These are phyloP conservation scores for Macroventuria anomochaeta DNA, from an alignment of 2,329 filamentous ascomycete genomes.

Conservation along the genomic window DNA sequence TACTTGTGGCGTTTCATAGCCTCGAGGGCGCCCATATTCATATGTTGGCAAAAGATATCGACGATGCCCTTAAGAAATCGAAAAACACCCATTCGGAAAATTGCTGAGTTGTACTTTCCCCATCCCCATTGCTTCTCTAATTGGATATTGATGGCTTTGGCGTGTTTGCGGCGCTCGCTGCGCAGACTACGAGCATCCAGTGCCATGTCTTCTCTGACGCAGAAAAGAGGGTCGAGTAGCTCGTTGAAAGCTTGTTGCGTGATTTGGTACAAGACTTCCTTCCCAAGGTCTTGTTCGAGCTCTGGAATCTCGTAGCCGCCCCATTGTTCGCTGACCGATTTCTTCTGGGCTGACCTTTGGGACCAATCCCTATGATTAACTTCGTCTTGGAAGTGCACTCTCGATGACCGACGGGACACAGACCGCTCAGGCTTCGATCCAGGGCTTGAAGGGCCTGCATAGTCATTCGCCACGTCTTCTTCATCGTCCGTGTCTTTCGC, in stretches of 20 bases:
- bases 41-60: constrained; percentile 24
- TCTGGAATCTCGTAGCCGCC: constrained; percentile 79
- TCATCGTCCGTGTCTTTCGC: constrained; percentile 17
- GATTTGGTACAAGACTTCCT: constrained; percentile 88
- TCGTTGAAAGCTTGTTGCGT: constrained; percentile 94
- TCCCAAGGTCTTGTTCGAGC: constrained; percentile 81
- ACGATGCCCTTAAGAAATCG: constrained; percentile 36
- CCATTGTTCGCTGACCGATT: constrained; percentile 72
- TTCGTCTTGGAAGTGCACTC: constrained; percentile 78
- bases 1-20: background rate
- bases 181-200: constrained; percentile 63
- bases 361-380: constrained; percentile 73
- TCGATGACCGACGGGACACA: constrained; percentile 76
- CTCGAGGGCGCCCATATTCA: constrained; percentile 15
- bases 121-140: constrained; percentile 2
- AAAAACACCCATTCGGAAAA: constrained; percentile 34
- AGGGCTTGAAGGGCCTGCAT: constrained; percentile 13
- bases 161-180: constrained; percentile 35
- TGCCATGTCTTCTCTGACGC: constrained; percentile 77
- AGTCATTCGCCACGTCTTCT: constrained; percentile 3
- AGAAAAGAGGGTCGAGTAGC: constrained; percentile 85
- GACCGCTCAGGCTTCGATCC: constrained; percentile 11
- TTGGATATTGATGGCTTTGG: constrained; percentile 27
- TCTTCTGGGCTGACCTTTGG: constrained; percentile 74
- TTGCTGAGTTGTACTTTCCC: constrained; percentile 20